Evolutionary conservation across 2,329 filamentous ascomycete species (phyloP), one percentile per base, ranked within the genome.

Genomic region (Didymella segeticola): DNA sequence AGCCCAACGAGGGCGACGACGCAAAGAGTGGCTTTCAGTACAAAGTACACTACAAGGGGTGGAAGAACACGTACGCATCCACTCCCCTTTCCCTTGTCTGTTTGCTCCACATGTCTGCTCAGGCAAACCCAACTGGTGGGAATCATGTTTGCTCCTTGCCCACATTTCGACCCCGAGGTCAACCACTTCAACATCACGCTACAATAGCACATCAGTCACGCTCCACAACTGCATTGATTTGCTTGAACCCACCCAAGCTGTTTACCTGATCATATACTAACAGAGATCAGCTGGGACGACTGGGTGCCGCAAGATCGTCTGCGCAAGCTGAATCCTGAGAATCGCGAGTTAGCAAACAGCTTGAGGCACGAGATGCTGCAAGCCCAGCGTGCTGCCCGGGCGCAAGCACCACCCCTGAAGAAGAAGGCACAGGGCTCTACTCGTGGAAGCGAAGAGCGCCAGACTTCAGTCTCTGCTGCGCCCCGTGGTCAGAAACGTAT

Each of bases 41-140:
- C 79, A 90, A 90, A 71, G 90, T 99, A 49, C 95, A 99, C 78
- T 99, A 99, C 81, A 98, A 98, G 78, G 95, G 95, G 70, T 99
- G 95, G 95, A 99, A 99, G 82, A 93, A 93, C 75, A 97, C 92
- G 83, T 90, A 79, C 78, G 87, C 87, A 54, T 53, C 39, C 43
- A 2, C 38, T 29, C 23, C 38, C 27, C 26, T 19, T 27, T 10
- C 5, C 11, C 14, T 47, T 33, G n/a, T 38, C 9, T 41, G 52
- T 46, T 45, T 54, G 51, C 34, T 14, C 17, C 17, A 15, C n/a
- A 11, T 7, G 17, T 20, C 10, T 19, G 17, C 12, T 54, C 22
- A 34, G 39, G 19, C 29, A 22, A 12, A 29, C n/a, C 23, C 30
- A 9, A 22, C n/a, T 15, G 15, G 6, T 36, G 17, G 34, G 41